Base-by-base conservation (phyloP, 257 asterid species). In the Ophiorrhiza pumila region DNA sequence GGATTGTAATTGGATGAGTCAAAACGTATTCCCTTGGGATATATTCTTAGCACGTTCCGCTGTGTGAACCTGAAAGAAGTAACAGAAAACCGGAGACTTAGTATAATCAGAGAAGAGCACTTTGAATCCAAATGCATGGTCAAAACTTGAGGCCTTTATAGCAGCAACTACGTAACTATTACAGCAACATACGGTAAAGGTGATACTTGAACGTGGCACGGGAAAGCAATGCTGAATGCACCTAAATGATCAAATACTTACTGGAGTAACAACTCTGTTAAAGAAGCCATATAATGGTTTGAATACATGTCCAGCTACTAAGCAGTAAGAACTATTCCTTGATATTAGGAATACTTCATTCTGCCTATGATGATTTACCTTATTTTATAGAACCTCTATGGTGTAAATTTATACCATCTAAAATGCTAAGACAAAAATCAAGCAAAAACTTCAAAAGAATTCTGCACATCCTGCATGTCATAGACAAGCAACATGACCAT, bases 1-100 rank as follows among this genome's bases (percentile, higher is more conserved):
- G 98, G 98, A 79, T 93, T 91, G 81, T 93, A 93, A 80, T 93
- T 93, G 81, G 98, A 93, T n/a, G 98, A 90, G 84, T 87, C 86
- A 41, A 93, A 58, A 60, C 98, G 95, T 74, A 79, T 89, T 69
- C 97, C 98, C 80, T 90, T 90, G 50, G 98, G 97, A 83, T 89
- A 90, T 75, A 93, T 70, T 75, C 98, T 87, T 82, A 93, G 84
- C 71, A 93, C 34, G 81, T 93, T 93, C 78, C 83, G 79, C 80
- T 84, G 93, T 2, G 97, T 90, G 83, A 93, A 93, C 83, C 98
- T 93, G 75, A 71, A 73, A 71, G 60, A 67, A 17, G 61, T 52
- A 77, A 71, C 35, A 72, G 32, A 45, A 59, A 80, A 55, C 8
- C 29, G 17, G 79, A 67, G 63, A 60, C 17, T 37, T 43, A 64